phyloP scores from a whole-genome alignment of 2,329 filamentous ascomycete genomes.

The Ophiostoma sp. region DNA sequence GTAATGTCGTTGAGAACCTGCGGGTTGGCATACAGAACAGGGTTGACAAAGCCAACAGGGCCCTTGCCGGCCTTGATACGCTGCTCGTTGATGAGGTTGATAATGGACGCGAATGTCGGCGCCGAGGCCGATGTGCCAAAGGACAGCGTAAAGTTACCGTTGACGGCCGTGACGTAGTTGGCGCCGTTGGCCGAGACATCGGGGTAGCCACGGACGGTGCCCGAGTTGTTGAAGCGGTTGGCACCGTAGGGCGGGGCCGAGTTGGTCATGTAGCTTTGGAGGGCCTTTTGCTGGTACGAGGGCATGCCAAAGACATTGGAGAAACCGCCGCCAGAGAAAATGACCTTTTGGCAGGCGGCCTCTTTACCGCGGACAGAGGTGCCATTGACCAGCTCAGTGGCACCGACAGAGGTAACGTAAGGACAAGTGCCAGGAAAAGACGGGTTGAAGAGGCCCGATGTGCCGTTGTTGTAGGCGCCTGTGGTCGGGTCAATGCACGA shows the following conservation, averaged over 20 bases:
- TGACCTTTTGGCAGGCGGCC: conserved; percentile 48
- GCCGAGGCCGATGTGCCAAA: conserved; percentile 53
- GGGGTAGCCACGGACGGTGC: conserved; percentile 31
- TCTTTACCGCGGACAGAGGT: conserved; percentile 43
- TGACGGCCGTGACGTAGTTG: conserved; percentile 28
- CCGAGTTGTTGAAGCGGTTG: conserved; percentile 46
- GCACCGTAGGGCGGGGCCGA: conserved; percentile 45
- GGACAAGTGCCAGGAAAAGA: conserved; percentile 49
- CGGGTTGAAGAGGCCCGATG: conserved; percentile 49
- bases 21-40: conserved; percentile 35
- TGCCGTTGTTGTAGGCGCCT: conserved; percentile 35
- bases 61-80: conserved; percentile 51
- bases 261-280: conserved; percentile 33
- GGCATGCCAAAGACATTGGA: conserved; percentile 48
- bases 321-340: conserved; percentile 49
- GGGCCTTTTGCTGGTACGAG: conserved; percentile 41
- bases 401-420: conserved; percentile 54
- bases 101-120: conserved; percentile 58
- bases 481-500: conserved; percentile 40
- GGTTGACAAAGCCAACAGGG: conserved; percentile 41
- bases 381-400: conserved; percentile 47
- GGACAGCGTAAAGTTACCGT: conserved; percentile 42
- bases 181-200: conserved; percentile 22
- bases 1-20: conserved; percentile 37
- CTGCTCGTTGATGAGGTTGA: conserved; percentile 64